Conservation (phyloP, 129 eudicot genomes). For the Dittrichia graveolens region DNA sequence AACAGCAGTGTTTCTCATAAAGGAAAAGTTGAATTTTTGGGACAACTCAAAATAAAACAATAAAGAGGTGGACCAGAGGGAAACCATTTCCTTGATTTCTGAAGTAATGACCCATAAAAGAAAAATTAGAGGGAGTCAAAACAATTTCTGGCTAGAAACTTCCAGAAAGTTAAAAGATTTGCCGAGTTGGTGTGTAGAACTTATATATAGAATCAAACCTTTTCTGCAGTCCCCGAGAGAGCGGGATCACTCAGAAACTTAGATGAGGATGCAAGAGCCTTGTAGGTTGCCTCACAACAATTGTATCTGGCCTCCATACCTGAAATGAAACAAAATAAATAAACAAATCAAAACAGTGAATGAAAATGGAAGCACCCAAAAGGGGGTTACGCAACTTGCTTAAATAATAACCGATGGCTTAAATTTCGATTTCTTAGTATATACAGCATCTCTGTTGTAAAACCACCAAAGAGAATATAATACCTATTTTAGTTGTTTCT, state of each 20-base stretch:
- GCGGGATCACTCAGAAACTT: constrained; percentile 62
- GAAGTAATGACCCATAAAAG: neutral
- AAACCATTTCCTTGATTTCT: constrained; percentile 2
- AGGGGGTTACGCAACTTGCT: too few species aligned
- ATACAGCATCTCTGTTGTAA: neutral
- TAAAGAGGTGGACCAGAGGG: neutral
- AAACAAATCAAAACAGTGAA: neutral
- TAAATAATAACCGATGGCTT: too few species aligned
- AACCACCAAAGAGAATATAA: neutral
- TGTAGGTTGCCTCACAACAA: constrained; percentile 67
- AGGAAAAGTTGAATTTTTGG: neutral
- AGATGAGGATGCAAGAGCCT: constrained; percentile 57
- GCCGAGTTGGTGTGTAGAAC: neutral
- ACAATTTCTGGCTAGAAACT: neutral
- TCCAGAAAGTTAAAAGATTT: neutral
- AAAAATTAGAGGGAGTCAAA: neutral
- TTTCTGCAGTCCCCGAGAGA: constrained; percentile 55
- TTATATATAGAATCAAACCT: constrained; percentile 44
- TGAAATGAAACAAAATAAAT: constrained; percentile 24
- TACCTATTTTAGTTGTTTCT: constrained; percentile 83
- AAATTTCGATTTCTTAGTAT: constrained; percentile 2
- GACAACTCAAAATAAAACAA: too few species aligned
- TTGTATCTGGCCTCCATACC: constrained; percentile 88
- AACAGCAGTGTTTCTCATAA: neutral
- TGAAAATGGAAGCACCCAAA: neutral